Conservation (phyloP, 2,329 filamentous ascomycete genomes). For the Pseudopithomyces chartarum region DNA sequence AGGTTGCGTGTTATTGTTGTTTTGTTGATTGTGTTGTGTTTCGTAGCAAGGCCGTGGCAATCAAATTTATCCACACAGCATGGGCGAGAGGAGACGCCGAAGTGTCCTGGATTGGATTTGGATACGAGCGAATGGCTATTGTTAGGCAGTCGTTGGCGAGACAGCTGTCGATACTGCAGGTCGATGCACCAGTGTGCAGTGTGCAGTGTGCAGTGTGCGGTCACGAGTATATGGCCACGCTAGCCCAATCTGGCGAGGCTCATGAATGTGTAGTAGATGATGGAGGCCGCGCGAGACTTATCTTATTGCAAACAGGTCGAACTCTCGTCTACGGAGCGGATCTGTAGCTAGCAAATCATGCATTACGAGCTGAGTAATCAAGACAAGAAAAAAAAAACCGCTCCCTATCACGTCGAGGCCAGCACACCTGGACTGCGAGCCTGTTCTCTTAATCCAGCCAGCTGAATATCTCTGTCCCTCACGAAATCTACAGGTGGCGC, state of each 20-base stretch:
- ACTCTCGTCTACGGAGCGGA: too few relatives aligned
- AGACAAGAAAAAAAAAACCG: background rate
- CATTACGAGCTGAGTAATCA: background rate
- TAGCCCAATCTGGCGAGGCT: background rate
- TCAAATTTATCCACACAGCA: too few relatives aligned
- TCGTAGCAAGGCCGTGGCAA: too few relatives aligned
- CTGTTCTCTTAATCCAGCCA: background rate
- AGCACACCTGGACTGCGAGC: background rate
- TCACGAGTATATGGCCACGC: background rate
- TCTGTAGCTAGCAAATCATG: too few relatives aligned
- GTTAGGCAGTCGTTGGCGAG: too few relatives aligned
- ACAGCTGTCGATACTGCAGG: too few relatives aligned
- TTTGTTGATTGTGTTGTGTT: background rate
- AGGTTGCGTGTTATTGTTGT: background rate
- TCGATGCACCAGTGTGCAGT: too few relatives aligned
- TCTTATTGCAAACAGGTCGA: too few relatives aligned
- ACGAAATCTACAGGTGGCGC: background rate
- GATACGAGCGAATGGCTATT: background rate
- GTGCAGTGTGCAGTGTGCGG: too few relatives aligned
- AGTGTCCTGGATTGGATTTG: too few relatives aligned
- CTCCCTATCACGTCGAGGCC: background rate
- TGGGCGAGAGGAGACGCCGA: too few relatives aligned
- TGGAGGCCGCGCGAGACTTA: background rate
- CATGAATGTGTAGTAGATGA: background rate
- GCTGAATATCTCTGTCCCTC: background rate